Conservation (phyloP, 345 rosid species). For the Adansonia digitata region DNA sequence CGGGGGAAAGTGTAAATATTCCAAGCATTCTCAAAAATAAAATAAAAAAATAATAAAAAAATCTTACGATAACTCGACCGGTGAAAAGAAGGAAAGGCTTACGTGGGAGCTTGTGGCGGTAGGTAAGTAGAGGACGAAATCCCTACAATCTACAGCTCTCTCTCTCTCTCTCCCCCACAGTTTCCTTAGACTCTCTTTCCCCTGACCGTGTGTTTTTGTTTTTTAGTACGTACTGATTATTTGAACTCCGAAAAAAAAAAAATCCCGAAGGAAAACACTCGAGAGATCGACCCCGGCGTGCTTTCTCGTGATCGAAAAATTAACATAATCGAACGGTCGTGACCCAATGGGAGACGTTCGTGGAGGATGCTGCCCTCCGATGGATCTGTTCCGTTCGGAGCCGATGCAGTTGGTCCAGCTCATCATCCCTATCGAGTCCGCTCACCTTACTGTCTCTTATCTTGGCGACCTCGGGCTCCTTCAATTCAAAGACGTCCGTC, state of each 20-base stretch:
- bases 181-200: not conserved
- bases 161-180: not conserved
- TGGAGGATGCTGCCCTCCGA: conserved; percentile 83
- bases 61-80: not conserved
- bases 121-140: conserved; percentile 8
- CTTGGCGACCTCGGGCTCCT: conserved; percentile 90
- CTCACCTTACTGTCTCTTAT: conserved; percentile 81
- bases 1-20: too few relatives aligned
- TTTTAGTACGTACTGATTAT: not conserved
- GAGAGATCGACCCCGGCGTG: conserved; percentile 9
- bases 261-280: not conserved
- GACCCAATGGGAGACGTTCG: conserved; percentile 44
- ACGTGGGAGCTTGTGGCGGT: conserved; percentile 13
- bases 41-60: not conserved
- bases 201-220: not conserved
- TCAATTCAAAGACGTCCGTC: conserved; percentile 93
- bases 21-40: not conserved
- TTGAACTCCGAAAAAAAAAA: not conserved
- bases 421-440: conserved; percentile 88
- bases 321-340: conserved; percentile 11
- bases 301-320: conserved; percentile 5
- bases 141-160: not conserved
- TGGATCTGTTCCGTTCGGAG: conserved; percentile 95
- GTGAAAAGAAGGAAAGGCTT: not conserved
- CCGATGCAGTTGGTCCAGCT: conserved; percentile 90